Base-by-base conservation (phyloP, 306 rosid species). In the Quercus ilex region DNA sequence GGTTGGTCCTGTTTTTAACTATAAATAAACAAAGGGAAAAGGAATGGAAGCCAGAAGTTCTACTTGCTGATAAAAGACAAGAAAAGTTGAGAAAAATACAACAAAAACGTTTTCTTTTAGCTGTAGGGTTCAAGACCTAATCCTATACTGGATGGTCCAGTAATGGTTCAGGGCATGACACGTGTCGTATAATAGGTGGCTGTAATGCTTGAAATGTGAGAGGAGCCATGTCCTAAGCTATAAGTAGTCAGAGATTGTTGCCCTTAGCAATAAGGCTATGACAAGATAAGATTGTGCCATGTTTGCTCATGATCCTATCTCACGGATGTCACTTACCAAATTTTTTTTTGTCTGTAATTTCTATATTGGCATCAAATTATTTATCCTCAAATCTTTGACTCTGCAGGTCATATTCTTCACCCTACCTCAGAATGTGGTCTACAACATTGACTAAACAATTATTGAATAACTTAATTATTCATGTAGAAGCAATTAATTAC, bases 401-500 rank as follows among this genome's bases (percentile, higher is more conserved):
- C 64, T 20, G 59, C 15, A 56, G 58, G 55, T 30, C 46, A 28
- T 77, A 43, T 35, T 41, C 26, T 79, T 33, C 26, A 8, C 53
- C 71, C 51, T 49, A 55, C 49, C 65, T 15, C 55, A 31, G 43
- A 19, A 8, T 18, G 41, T 53, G 49, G n/a, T 33, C 80, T 41
- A 30, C 5, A 38, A 38, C 46, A 38, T 38, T 33, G 33, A 65
- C 69, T 14, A 59, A 26, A 35, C 20, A 30, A 70, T 41, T 38
- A 75, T 31, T 26, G 11, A 78, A 80, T 59, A 57, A 20, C 59
- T 74, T 15, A 74, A 74, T 23, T 52, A 81, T 35, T 83, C 18
- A 75, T 19, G 3, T 5, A 11, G 31, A 64, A 58, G 63, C 73
- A 55, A 84, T 83, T 62, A 80, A 23, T 82, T 95, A 95, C 99